These are phyloP conservation scores for Pseudocercospora crystallina DNA, from an alignment of 2,329 filamentous ascomycete species.

Conservation along the genomic window DNA sequence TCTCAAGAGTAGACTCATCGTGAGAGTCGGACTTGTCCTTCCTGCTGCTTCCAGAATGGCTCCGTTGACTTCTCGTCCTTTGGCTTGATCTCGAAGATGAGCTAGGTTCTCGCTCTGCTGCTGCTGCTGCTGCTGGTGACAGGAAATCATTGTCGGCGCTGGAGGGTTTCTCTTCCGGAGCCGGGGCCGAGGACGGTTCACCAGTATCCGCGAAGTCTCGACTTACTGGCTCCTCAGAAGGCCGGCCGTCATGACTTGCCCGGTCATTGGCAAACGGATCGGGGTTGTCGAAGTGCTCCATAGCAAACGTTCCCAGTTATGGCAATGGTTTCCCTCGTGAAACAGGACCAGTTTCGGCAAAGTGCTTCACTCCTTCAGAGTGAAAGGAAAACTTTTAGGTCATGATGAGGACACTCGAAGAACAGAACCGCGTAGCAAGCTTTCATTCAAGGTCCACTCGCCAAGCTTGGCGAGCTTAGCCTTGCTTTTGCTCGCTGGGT, in stretches of 20 bases:
- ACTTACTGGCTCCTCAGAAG: not conserved
- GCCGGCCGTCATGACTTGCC: not conserved
- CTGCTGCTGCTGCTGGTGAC: not conserved
- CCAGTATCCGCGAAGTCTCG: too few relatives aligned
- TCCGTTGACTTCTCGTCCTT: slow-evolving; percentile 1
- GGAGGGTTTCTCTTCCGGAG: too few relatives aligned
- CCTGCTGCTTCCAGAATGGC: not conserved
- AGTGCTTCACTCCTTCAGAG: too few relatives aligned
- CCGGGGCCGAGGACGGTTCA: too few relatives aligned
- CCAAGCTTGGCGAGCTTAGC: not conserved
- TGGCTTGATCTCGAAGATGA: not conserved
- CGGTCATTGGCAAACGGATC: slow-evolving; percentile 11
- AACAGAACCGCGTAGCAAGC: slow-evolving; percentile 1
- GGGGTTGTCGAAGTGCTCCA: slow-evolving; percentile 15
- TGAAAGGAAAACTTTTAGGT: too few relatives aligned
- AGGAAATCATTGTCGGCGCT: not conserved
- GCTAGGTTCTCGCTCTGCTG: not conserved
- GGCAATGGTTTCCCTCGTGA: too few relatives aligned
- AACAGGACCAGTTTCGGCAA: too few relatives aligned
- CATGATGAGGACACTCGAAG: too few relatives aligned
- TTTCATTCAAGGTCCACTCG: slow-evolving; percentile 5
- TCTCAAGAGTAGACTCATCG: slow-evolving; percentile 9
- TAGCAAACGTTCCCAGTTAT: not conserved
- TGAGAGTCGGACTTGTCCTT: too few relatives aligned
- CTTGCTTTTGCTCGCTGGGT: slow-evolving; percentile 2